These are phyloP conservation scores for Penicillium ucsense DNA, from an alignment of 495 filamentous ascomycete genomes.

Conservation along the genomic window DNA sequence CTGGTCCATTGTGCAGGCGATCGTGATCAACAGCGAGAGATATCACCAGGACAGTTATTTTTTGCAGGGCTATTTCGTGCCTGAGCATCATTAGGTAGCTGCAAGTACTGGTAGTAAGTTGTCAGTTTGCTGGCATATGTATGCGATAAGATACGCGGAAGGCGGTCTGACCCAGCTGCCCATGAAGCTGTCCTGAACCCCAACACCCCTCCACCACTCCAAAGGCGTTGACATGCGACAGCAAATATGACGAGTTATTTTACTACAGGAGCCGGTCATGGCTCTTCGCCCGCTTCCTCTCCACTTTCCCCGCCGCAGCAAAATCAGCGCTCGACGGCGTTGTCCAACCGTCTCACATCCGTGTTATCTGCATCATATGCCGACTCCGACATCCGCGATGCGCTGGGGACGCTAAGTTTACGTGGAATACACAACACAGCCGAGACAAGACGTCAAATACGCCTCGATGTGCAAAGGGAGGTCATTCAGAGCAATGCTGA, in stretches of 20 bases:
- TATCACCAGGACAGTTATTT: too few species aligned
- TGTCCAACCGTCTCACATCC: conserved; percentile 67
- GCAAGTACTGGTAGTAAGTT: too few species aligned
- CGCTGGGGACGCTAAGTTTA: conserved; percentile 66
- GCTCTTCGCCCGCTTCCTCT: conserved; percentile 20
- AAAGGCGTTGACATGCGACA: conserved; percentile 3
- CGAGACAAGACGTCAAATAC: conserved; percentile 68
- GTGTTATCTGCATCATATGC: conserved; percentile 89
- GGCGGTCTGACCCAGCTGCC: conserved; percentile 12
- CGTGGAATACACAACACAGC: conserved; percentile 63
- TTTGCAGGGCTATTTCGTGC: too few species aligned
- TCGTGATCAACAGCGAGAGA: neutral
- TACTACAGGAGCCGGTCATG: conserved; percentile 19
- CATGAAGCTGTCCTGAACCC: conserved; percentile 12
- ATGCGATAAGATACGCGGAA: conserved; percentile 15
- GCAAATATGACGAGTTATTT: conserved; percentile 36
- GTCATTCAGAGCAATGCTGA: conserved; percentile 89
- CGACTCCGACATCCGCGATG: conserved; percentile 84
- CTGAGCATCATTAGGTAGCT: too few species aligned
- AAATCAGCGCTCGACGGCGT: conserved; percentile 45
- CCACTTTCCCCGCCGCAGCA: conserved; percentile 23
- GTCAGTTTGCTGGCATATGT: too few species aligned
- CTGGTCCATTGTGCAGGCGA: conserved; percentile 4
- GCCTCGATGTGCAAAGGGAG: conserved; percentile 82
- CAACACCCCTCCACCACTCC: conserved; percentile 1